phyloP scores from a whole-genome alignment of 345 rosid species.

The Gossypium stocksii region DNA sequence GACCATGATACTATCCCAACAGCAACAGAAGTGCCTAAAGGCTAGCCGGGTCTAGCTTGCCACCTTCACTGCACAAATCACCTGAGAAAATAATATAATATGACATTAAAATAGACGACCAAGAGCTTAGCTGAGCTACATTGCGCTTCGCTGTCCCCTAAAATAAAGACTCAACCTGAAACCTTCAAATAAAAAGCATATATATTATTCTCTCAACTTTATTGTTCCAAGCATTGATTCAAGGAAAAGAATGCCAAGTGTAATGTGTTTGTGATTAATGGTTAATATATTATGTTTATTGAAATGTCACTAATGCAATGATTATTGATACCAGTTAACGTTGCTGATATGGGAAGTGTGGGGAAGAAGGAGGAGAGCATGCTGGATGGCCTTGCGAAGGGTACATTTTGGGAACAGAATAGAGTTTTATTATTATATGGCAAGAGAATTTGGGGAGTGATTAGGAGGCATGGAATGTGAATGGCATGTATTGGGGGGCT shows the following conservation, averaged over 20 bases:
- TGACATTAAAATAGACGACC: background rate
- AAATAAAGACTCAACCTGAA: slow-evolving; percentile 8
- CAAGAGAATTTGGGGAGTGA: slow-evolving; percentile 55
- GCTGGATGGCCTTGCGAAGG: slow-evolving; percentile 36
- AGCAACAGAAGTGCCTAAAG: background rate
- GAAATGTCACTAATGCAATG: too few relatives aligned
- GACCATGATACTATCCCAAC: slow-evolving; percentile 3
- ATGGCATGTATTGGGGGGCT: slow-evolving; percentile 11
- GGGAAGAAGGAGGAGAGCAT: slow-evolving; percentile 17
- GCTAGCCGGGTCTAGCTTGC: too few relatives aligned
- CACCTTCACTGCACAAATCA: background rate
- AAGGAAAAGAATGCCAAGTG: background rate
- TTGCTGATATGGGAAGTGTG: background rate
- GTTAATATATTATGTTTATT: too few relatives aligned
- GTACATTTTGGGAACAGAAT: slow-evolving; percentile 17
- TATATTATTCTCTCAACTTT: background rate
- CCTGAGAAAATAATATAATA: background rate
- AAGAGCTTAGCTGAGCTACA: background rate
- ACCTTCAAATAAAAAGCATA: background rate
- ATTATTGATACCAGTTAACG: too few relatives aligned
- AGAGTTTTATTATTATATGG: slow-evolving; percentile 13
- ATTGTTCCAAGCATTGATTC: background rate
- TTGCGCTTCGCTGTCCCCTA: background rate
- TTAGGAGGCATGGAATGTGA: slow-evolving; percentile 62
- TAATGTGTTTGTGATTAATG: too few relatives aligned